Conservation (phyloP, 768 basidiomycete genomes). For the Pleurotus platypus region DNA sequence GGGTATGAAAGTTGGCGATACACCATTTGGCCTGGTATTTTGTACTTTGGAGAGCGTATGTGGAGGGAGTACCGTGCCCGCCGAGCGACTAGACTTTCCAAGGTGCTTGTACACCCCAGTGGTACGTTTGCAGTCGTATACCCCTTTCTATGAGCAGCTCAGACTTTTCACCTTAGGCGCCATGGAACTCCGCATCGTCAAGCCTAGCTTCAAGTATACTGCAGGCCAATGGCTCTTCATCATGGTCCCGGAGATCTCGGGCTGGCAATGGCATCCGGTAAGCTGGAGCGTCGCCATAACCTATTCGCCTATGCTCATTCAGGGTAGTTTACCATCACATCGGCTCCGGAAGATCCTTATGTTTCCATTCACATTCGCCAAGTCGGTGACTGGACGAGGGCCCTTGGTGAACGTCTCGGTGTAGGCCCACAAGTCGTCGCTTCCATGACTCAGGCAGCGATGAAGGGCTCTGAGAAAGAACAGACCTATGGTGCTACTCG, state of each 20-base stretch:
- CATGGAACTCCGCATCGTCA: conserved; percentile 91
- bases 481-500: conserved; percentile 43
- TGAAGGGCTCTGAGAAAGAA: conserved; percentile 72
- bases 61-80: conserved; percentile 82
- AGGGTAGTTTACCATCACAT: conserved; percentile 88
- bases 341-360: conserved; percentile 92
- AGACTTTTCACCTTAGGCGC: conserved; percentile 44
- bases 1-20: conserved; percentile 91
- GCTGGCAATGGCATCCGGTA: conserved; percentile 93
- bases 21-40: conserved; percentile 88
- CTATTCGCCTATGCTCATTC: conserved; percentile 6
- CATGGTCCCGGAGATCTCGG: conserved; percentile 82
- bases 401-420: conserved; percentile 83
- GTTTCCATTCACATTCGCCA: conserved; percentile 91
- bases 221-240: conserved; percentile 92
- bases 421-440: conserved; percentile 75
- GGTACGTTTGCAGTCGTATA: conserved; percentile 38
- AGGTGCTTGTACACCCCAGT: conserved; percentile 87
- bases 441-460: conserved; percentile 72
- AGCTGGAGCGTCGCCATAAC: conserved; percentile 24
- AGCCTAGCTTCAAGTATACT: conserved; percentile 89
- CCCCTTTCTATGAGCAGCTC: too few relatives aligned
- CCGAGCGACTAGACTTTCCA: conserved; percentile 72
- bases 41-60: conserved; percentile 86
- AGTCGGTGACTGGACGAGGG: conserved; percentile 85